phyloP scores from a whole-genome alignment of 1,139 yeast genomes.

The Groenewaldozyma sp. region DNA sequence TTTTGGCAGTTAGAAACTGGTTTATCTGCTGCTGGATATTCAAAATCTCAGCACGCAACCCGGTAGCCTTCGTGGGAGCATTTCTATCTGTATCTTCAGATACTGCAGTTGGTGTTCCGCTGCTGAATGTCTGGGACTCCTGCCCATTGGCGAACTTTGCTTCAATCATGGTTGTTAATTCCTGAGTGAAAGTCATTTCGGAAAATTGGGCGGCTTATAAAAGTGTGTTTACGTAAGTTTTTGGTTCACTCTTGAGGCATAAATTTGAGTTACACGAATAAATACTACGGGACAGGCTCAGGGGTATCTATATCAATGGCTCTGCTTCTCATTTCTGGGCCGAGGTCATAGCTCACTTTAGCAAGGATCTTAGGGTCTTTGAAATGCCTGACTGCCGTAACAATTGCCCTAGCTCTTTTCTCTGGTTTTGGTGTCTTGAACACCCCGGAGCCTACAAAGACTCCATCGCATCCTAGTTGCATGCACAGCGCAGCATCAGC shows the following conservation, averaged over 20 bases:
- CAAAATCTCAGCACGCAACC: background rate
- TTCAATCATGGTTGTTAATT: constrained; percentile 2
- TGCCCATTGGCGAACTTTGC: background rate
- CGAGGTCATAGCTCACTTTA: constrained; percentile 67
- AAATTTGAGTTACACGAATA: too few species aligned
- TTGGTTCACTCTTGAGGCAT: too few species aligned
- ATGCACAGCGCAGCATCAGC: constrained; percentile 83
- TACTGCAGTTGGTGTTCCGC: background rate
- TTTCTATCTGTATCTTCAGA: background rate
- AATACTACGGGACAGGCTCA: too few species aligned
- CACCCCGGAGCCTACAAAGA: constrained; percentile 85
- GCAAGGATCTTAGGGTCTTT: constrained; percentile 55
- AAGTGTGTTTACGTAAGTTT: too few species aligned
- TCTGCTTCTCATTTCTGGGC: constrained; percentile 62
- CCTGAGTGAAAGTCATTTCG: too few species aligned
- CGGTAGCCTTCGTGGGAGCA: background rate
- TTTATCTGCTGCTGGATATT: constrained; percentile 1
- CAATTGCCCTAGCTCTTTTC: constrained; percentile 70
- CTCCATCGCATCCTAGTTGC: constrained; percentile 91
- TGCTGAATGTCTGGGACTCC: constrained; percentile 6
- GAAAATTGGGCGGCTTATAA: too few species aligned
- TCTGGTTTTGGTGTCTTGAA: constrained; percentile 71
- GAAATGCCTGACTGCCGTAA: constrained; percentile 71
- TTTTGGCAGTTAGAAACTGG: constrained; percentile 1
- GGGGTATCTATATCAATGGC: too few species aligned